phyloP scores from a whole-genome alignment of 345 rosid genomes.

The Carallia brachiata region DNA sequence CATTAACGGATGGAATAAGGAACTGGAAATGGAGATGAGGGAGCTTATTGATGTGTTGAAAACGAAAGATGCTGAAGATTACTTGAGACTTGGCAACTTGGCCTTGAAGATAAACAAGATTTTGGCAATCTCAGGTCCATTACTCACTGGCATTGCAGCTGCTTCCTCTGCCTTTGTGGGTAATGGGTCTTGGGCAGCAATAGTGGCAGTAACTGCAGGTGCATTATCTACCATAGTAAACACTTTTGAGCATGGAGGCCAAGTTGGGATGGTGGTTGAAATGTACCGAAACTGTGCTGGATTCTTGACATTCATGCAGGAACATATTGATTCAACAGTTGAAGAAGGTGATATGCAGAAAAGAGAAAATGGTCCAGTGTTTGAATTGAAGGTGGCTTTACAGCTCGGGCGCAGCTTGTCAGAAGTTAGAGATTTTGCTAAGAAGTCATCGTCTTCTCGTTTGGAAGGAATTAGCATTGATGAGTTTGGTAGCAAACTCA shows the following conservation, averaged over 20 bases:
- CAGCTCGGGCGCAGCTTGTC: slow-evolving; percentile 53
- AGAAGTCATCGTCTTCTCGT: slow-evolving; percentile 19
- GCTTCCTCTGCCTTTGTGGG: slow-evolving; percentile 26
- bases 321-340: slow-evolving; percentile 26
- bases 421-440: slow-evolving; percentile 40
- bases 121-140: slow-evolving; percentile 45
- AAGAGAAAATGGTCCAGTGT: slow-evolving; percentile 40
- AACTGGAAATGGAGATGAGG: slow-evolving; percentile 40
- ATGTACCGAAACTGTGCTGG: slow-evolving; percentile 54
- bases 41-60: slow-evolving; percentile 33
- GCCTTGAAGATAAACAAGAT: slow-evolving; percentile 44
- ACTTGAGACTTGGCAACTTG: slow-evolving; percentile 36
- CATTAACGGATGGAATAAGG: slow-evolving; percentile 34
- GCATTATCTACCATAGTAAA: slow-evolving; percentile 36
- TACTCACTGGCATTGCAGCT: slow-evolving; percentile 40
- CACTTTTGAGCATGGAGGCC: slow-evolving; percentile 44
- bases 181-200: slow-evolving; percentile 16
- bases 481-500: slow-evolving; percentile 49
- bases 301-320: slow-evolving; percentile 33
- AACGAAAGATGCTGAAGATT: slow-evolving; percentile 41
- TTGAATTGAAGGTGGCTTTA: slow-evolving; percentile 41
- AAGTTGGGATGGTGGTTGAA: slow-evolving; percentile 58
- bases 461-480: slow-evolving; percentile 16
- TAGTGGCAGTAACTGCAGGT: slow-evolving; percentile 34
- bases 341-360: slow-evolving; percentile 19